Percentiles rank a stretch among this genome's conserved stretches.
These are phyloP conservation scores for Suillus hirtellus DNA, from an alignment of 768 basidiomycete species.

Conservation along the genomic window DNA sequence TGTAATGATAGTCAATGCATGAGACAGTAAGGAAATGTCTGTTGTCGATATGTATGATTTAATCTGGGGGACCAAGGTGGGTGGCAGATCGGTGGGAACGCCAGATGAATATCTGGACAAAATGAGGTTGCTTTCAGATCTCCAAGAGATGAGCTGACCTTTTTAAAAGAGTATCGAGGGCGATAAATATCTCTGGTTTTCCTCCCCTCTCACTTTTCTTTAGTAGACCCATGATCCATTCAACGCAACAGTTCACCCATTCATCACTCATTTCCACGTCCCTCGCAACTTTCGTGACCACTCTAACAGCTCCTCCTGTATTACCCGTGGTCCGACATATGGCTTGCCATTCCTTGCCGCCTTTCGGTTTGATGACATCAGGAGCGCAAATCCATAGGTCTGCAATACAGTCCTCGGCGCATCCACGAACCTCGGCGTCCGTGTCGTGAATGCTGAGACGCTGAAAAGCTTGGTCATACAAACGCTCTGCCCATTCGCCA, in stretches of 20 bases:
- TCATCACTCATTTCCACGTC: slow-evolving; percentile 68
- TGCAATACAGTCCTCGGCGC: slow-evolving; percentile 81
- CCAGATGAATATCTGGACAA: slow-evolving; percentile 45
- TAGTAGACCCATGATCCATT: slow-evolving; percentile 74
- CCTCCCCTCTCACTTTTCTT: slow-evolving; percentile 78
- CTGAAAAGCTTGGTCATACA: slow-evolving; percentile 74
- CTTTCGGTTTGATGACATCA: slow-evolving; percentile 63
- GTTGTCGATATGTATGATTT: slow-evolving; percentile 70
- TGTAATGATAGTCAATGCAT: slow-evolving; percentile 64
- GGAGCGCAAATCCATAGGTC: slow-evolving; percentile 88
- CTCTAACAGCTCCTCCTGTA: slow-evolving; percentile 74
- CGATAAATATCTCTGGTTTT: slow-evolving; percentile 78
- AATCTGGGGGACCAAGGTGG: slow-evolving; percentile 69
- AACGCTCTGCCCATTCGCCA: slow-evolving; percentile 63
- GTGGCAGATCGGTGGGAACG: slow-evolving; percentile 59
- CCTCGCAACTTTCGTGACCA: slow-evolving; percentile 80
- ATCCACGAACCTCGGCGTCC: slow-evolving; percentile 85
- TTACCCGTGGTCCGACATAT: slow-evolving; percentile 72
- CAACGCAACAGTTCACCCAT: slow-evolving; percentile 82
- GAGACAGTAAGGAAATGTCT: slow-evolving; percentile 79
- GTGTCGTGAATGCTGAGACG: slow-evolving; percentile 81
- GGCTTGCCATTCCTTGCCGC: slow-evolving; percentile 77
- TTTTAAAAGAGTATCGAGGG: slow-evolving; percentile 69
- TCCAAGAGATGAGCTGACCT: slow-evolving; percentile 43
- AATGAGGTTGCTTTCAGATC: slow-evolving; percentile 1